These are phyloP conservation scores for Trichosporon faecale DNA, from an alignment of 1,284 basidiomycete genomes.

Conservation along the genomic window DNA sequence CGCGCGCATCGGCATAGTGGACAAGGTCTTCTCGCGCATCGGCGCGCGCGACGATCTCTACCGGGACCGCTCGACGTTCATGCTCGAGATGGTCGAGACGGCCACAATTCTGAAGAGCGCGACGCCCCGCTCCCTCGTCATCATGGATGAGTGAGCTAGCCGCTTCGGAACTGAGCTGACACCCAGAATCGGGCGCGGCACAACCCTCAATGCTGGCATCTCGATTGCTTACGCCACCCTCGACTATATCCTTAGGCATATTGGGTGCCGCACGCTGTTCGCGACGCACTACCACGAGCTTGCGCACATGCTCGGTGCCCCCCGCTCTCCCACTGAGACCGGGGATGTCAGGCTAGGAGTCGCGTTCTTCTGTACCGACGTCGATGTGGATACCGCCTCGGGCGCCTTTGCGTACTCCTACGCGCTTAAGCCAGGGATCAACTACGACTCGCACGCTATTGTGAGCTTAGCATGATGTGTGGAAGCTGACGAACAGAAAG, in stretches of 20 bases:
- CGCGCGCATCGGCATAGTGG: slow-evolving; percentile 79
- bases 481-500: slow-evolving; percentile 53
- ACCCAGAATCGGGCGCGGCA: slow-evolving; percentile 75
- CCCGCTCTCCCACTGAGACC: slow-evolving; percentile 22
- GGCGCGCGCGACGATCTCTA: slow-evolving; percentile 95
- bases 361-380: slow-evolving; percentile 82
- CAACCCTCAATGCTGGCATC: slow-evolving; percentile 84
- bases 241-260: slow-evolving; percentile 72
- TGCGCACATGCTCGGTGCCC: slow-evolving; percentile 68
- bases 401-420: slow-evolving; percentile 80
- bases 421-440: slow-evolving; percentile 74
- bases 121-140: slow-evolving; percentile 76
- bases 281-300: slow-evolving; percentile 97
- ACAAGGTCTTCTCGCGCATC: slow-evolving; percentile 88
- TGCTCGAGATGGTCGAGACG: slow-evolving; percentile 55
- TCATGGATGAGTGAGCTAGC: slow-evolving; percentile 85
- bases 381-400: slow-evolving; percentile 74
- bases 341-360: slow-evolving; percentile 54
- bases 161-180: no score
- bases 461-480: slow-evolving; percentile 42
- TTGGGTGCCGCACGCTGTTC: slow-evolving; percentile 78
- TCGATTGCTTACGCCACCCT: slow-evolving; percentile 90
- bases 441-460: slow-evolving; percentile 85
- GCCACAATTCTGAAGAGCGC: slow-evolving; percentile 66
- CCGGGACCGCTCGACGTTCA: slow-evolving; percentile 88